These are phyloP conservation scores for Globisporangium nunn DNA, from an alignment of 352 stramenopile species.

Conservation along the genomic window DNA sequence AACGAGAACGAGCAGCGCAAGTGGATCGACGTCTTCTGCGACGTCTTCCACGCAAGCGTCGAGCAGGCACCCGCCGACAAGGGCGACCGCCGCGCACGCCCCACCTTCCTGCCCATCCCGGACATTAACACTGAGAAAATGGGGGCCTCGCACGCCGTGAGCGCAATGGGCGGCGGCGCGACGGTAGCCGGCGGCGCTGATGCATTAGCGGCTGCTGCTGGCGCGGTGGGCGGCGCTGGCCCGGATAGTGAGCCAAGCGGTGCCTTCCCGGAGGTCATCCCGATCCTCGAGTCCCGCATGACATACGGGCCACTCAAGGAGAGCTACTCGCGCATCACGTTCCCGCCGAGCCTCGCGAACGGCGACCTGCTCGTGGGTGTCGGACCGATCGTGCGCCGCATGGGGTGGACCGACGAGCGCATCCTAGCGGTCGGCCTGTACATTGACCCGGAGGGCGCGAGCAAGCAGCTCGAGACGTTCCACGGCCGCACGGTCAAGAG, in stretches of 20 bases:
- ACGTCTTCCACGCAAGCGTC: conserved; percentile 70
- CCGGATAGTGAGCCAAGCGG: conserved; percentile 15
- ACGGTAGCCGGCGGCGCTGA: conserved; percentile 1
- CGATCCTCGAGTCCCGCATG: conserved; percentile 54
- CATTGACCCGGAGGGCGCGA: conserved; percentile 57
- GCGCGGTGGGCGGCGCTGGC: conserved; percentile 12
- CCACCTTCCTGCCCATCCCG: conserved; percentile 67
- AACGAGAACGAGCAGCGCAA: conserved; percentile 61
- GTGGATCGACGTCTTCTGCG: conserved; percentile 77
- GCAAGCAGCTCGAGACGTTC: conserved; percentile 50
- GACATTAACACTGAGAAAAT: conserved; percentile 27
- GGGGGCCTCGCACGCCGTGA: not conserved
- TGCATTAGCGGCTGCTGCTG: conserved; percentile 14
- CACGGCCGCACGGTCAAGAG: conserved; percentile 44
- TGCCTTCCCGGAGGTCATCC: conserved; percentile 40
- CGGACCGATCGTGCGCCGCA: conserved; percentile 61
- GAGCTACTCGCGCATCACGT: conserved; percentile 70
- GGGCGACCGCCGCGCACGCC: conserved; percentile 42
- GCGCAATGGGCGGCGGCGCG: conserved; percentile 4
- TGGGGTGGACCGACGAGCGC: conserved; percentile 79
- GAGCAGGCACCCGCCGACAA: conserved; percentile 53
- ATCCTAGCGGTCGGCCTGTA: conserved; percentile 77
- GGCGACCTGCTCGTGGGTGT: conserved; percentile 70
- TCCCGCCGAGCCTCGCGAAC: conserved; percentile 67
- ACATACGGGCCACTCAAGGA: conserved; percentile 68